Percentiles rank a stretch among this genome's conserved stretches.
phyloP scores from a whole-genome alignment of 768 basidiomycete genomes.

The Coprinopsis cinerea region DNA sequence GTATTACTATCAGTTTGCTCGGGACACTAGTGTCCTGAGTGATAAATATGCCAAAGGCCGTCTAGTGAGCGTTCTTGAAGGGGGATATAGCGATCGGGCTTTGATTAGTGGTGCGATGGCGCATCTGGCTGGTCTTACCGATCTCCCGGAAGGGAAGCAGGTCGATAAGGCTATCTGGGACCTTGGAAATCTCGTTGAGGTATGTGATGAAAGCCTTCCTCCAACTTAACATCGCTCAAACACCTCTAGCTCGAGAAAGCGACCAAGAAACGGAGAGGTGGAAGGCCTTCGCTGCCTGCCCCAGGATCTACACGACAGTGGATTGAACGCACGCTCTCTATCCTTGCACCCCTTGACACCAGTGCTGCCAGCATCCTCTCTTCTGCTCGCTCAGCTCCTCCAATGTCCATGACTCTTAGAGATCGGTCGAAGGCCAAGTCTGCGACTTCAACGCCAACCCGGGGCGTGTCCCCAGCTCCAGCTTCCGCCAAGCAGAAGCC shows the following conservation, averaged over 20 bases:
- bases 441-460: constrained; percentile 1
- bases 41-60: constrained; percentile 60
- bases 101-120: constrained; percentile 80
- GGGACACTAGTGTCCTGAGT: constrained; percentile 61
- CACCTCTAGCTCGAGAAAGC: constrained; percentile 54
- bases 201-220: constrained; percentile 22
- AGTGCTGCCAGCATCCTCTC: constrained; percentile 16
- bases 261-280: constrained; percentile 53
- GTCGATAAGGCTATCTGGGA: constrained; percentile 64
- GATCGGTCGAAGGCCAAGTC: constrained; percentile 38
- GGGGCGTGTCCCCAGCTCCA: background rate
- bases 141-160: constrained; percentile 19
- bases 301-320: constrained; percentile 38
- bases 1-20: constrained; percentile 82
- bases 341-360: constrained; percentile 41
- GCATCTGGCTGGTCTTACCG: constrained; percentile 65
- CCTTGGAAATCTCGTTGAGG: constrained; percentile 52
- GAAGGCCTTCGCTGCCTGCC: constrained; percentile 34
- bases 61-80: constrained; percentile 87
- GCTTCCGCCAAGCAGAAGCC: background rate
- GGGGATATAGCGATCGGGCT: constrained; percentile 90
- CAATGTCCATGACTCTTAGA: constrained; percentile 44
- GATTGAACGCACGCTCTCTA: constrained; percentile 50
- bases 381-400: constrained; percentile 18
- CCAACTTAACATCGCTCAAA: background rate